These are phyloP conservation scores for Gonapodya sp. DNA, from an alignment of 192 early-diverging fungal genomes.

Conservation along the genomic window DNA sequence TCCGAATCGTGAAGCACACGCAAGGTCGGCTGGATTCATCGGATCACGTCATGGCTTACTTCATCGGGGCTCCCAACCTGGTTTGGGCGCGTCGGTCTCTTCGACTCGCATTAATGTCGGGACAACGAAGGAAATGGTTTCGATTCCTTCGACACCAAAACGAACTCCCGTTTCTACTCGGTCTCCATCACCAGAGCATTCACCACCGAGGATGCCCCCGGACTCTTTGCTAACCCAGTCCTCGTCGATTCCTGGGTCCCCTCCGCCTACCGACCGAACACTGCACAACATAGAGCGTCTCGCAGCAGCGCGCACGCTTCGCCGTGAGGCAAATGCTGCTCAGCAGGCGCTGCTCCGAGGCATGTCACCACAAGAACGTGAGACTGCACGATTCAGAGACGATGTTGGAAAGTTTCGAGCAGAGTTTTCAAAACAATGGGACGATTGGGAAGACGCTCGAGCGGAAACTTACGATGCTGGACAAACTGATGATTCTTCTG, in stretches of 20 bases:
- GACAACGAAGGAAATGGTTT: not conserved
- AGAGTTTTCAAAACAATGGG: not conserved
- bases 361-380: not conserved
- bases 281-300: not conserved
- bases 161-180: not conserved
- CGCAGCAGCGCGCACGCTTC: not conserved
- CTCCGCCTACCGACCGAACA: not conserved
- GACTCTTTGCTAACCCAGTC: not conserved
- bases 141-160: not conserved
- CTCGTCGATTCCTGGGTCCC: not conserved
- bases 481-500: not conserved
- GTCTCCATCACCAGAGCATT: not conserved
- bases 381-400: not conserved
- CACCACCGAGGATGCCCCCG: not conserved
- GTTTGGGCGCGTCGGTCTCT: not conserved
- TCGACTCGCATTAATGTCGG: not conserved
- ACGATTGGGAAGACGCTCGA: not conserved
- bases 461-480: not conserved
- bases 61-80: not conserved
- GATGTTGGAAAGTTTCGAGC: not conserved
- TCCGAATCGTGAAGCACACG: too few relatives aligned
- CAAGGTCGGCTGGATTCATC: not conserved
- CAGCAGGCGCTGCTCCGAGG: not conserved
- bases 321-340: not conserved
- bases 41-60: not conserved